Base-by-base conservation (phyloP, 106 monocot genomes). In the Platanthera zijinensis region DNA sequence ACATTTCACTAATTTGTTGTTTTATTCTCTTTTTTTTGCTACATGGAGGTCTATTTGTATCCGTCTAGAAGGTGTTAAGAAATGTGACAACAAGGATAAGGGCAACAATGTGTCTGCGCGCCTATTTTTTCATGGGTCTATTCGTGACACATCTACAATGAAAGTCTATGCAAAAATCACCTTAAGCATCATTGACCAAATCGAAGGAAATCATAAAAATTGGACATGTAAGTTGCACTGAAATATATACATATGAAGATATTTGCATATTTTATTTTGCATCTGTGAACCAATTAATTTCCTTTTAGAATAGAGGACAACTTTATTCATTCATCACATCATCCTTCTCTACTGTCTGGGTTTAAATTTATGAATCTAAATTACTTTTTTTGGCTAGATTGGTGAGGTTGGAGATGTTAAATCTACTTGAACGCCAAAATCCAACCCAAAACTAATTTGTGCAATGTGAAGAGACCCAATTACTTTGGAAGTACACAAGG, bases 161-260 rank as follows among this genome's bases (percentile, higher is more conserved):
- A 71, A 50, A 49, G 71, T 71, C 50, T 71, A 17, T n/a, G 71
- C 71, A 32, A 49, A 71, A 50, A 49, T 49, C 71, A 48, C 48
- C 71, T 50, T 71, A 71, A 48, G 32, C 9, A 49, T 71, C 49
- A 71, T 71, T 71, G 71, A 71, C n/a, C 71, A 71, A 71, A 71
- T 71, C 19, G 49, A 49, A 48, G 49, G 71, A 18, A 71, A 71
- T 17, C 71, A 71, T 32, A 71, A 71, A 17, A 71, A 71, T 49
- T 15, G 6, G 7, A 71, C 47, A n/a, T 71, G 71, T 71, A 71
- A 50, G 71, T 50, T 47, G 45, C 30, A 45, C 6, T 63, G 19
- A 21, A 25, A 63, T 25, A 19, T 25, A 1, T 63, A 56, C n/a
- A 56, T 63, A 63, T 62, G 19, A 8, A 21, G 18, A 53, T 4